These are phyloP conservation scores for Pichia occidentalis DNA, from an alignment of 805 yeast species.

Conservation along the genomic window DNA sequence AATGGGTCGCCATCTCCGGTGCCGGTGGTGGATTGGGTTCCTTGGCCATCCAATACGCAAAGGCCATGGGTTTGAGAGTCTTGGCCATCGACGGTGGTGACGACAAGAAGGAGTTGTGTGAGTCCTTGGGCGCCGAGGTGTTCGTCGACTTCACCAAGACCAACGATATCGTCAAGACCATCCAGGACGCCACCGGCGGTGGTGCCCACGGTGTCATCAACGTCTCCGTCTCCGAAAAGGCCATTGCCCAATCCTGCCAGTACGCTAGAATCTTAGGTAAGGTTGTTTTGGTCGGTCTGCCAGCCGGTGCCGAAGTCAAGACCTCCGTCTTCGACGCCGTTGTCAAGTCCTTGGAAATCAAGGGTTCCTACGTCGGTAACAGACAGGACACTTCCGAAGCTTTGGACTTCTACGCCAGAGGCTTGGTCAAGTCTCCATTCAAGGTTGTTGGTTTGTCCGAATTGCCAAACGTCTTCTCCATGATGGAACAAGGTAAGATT, in stretches of 20 bases:
- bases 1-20: constrained; percentile 72
- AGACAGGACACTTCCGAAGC: constrained; percentile 82
- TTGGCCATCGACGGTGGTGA: constrained; percentile 71
- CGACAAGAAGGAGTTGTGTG: constrained; percentile 50
- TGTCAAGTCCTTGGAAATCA: constrained; percentile 62
- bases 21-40: constrained; percentile 82
- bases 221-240: constrained; percentile 50
- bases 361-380: constrained; percentile 85
- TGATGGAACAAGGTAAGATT: constrained; percentile 80
- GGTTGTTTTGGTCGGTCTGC: constrained; percentile 62
- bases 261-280: constrained; percentile 56
- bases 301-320: constrained; percentile 68
- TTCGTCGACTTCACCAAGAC: constrained; percentile 47
- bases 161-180: constrained; percentile 37
- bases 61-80: constrained; percentile 68
- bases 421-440: constrained; percentile 58
- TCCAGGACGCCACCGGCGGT: constrained; percentile 39
- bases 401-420: constrained; percentile 61
- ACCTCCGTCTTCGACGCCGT: constrained; percentile 70
- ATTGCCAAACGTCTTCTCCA: constrained; percentile 59
- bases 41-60: constrained; percentile 68
- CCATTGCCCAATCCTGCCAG: constrained; percentile 49
- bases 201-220: constrained; percentile 65
- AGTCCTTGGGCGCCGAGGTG: constrained; percentile 56
- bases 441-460: constrained; percentile 70